These are phyloP conservation scores for Nicotiana otophora DNA, from an alignment of 257 asterid species.

Conservation along the genomic window DNA sequence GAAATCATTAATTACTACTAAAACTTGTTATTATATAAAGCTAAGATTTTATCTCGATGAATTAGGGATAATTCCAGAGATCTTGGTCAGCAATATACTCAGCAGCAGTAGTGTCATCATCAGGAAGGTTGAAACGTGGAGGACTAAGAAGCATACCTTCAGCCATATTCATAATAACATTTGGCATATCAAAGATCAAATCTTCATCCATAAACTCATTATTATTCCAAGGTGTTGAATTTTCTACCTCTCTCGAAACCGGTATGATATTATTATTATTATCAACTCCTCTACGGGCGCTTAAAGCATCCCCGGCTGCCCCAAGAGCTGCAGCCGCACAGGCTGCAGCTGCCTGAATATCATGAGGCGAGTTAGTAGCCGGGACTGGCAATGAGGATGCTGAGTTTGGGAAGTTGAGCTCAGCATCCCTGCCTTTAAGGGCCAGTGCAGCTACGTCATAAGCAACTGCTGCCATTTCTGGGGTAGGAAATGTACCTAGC, in stretches of 20 bases:
- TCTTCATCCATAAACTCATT: slow-evolving; percentile 62
- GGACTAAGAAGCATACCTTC: slow-evolving; percentile 77
- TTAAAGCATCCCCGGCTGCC: slow-evolving; percentile 48
- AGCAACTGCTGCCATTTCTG: slow-evolving; percentile 65
- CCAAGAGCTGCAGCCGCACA: slow-evolving; percentile 60
- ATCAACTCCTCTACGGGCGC: neutral
- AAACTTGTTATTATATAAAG: neutral
- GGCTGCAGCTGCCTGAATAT: slow-evolving; percentile 69
- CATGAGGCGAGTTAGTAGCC: slow-evolving; percentile 42
- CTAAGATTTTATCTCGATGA: neutral
- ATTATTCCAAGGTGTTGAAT: neutral
- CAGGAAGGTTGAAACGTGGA: slow-evolving; percentile 35
- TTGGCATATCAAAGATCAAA: slow-evolving; percentile 67
- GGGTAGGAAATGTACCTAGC: slow-evolving; percentile 58
- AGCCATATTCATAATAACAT: slow-evolving; percentile 59
- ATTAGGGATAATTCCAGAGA: slow-evolving; percentile 46
- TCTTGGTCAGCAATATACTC: slow-evolving; percentile 19
- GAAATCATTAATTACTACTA: neutral
- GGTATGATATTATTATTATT: neutral
- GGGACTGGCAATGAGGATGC: slow-evolving; percentile 56
- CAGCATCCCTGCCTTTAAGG: slow-evolving; percentile 38
- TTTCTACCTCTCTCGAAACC: neutral
- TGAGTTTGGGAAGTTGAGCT: slow-evolving; percentile 51
- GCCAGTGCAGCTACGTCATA: slow-evolving; percentile 60
- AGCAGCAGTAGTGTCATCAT: slow-evolving; percentile 20